Percentiles rank a stretch among this genome's conserved stretches.
Evolutionary conservation across 768 basidiomycete genomes (phyloP).

Genomic region (Leccinum imitatum): DNA sequence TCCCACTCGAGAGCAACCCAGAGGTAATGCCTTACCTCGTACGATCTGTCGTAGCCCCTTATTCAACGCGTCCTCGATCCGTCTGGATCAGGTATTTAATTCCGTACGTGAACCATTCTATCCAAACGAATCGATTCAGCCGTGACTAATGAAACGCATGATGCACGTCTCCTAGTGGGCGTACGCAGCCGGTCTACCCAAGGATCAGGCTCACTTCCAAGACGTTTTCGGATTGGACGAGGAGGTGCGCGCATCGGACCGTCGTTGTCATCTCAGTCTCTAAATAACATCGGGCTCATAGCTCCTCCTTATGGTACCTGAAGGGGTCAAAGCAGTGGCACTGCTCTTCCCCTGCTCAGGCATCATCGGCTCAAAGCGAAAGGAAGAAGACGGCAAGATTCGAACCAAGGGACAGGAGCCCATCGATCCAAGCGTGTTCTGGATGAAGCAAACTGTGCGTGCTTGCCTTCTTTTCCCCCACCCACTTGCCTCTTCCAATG

Average conservation of each 20-base stretch:
- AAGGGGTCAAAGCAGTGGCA: conserved; percentile 80
- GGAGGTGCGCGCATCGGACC: conserved; percentile 42
- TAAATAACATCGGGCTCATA: conserved; percentile 28
- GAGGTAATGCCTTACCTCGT: conserved; percentile 35
- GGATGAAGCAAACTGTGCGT: conserved; percentile 87
- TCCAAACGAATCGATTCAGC: background rate
- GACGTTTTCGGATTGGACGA: conserved; percentile 76
- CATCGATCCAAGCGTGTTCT: conserved; percentile 69
- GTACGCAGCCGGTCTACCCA: conserved; percentile 59
- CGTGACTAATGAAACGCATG: background rate
- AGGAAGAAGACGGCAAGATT: conserved; percentile 60
- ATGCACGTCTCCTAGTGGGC: conserved; percentile 54
- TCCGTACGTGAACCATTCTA: conserved; percentile 18
- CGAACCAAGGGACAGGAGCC: conserved; percentile 42
- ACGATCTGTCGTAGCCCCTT: background rate
- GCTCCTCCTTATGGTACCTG: conserved; percentile 67
- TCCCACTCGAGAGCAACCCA: conserved; percentile 80
- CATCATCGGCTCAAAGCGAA: conserved; percentile 46
- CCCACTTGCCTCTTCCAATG: background rate
- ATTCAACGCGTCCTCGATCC: conserved; percentile 1
- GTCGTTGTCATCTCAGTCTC: background rate
- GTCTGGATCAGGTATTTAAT: conserved; percentile 30
- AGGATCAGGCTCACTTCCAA: conserved; percentile 50
- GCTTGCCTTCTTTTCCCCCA: background rate
- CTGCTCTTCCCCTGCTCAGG: conserved; percentile 78